phyloP scores from a whole-genome alignment of 768 basidiomycete genomes.

The Galerina marginata region DNA sequence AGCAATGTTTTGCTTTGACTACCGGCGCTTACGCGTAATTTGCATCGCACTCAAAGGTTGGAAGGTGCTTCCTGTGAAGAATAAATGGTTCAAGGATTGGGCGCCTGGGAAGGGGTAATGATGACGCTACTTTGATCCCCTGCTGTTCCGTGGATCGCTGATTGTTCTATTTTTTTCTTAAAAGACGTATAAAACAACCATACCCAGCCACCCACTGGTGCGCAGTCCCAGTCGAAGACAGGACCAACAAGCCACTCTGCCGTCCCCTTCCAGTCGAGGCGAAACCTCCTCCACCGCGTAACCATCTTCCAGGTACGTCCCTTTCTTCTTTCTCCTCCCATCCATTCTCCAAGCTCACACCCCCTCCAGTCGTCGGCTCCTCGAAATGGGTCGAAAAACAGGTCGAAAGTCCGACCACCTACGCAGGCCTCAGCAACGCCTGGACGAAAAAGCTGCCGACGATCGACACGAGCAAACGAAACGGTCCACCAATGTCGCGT shows the following conservation, averaged over 20 bases:
- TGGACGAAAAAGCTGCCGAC: conserved; percentile 17
- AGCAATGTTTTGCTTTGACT: background rate
- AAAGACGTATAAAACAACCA: conserved; percentile 36
- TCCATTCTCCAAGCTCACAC: background rate
- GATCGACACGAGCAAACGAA: background rate
- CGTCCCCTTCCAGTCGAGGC: conserved; percentile 44
- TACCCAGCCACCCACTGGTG: conserved; percentile 51
- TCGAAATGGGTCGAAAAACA: conserved; percentile 37
- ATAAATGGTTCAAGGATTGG: conserved; percentile 49
- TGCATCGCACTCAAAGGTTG: conserved; percentile 42
- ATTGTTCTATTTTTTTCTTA: background rate
- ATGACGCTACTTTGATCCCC: background rate
- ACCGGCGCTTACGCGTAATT: background rate
- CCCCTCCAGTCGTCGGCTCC: conserved; percentile 43
- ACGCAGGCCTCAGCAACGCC: conserved; percentile 18
- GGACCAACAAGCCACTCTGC: conserved; percentile 49
- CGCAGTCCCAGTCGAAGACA: conserved; percentile 44
- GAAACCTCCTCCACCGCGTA: conserved; percentile 37
- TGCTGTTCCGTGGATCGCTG: background rate
- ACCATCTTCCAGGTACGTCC: conserved; percentile 30
- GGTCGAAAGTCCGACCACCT: conserved; percentile 13
- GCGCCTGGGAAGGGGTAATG: conserved; percentile 37
- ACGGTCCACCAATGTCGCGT: background rate
- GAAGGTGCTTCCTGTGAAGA: conserved; percentile 50
- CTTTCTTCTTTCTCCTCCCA: background rate